Base-by-base conservation (phyloP, 2,329 filamentous ascomycete species). In the Xylaria arbuscula region DNA sequence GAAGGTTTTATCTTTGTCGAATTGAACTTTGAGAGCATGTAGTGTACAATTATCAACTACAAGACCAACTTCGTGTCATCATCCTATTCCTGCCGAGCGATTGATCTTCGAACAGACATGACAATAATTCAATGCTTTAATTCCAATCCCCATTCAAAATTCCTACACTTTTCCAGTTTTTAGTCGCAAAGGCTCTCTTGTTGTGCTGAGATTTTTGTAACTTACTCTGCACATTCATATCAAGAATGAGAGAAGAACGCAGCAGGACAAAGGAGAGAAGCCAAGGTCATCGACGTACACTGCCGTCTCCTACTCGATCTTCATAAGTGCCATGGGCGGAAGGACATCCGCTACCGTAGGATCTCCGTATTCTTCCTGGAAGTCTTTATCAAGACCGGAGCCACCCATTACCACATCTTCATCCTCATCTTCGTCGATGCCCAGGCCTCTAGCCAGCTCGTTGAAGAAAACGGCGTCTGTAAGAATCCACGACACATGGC, bases 351-450 rank as follows among this genome's bases (percentile, higher is more conserved):
- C 34, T 17, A 56, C 36, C 10, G 15, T 42, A 10, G 54, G 54
- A 17, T 56, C 36, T 24, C 9, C 11, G 22, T 42, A 1, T 11
- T 40, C 53, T 3, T 24, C 34, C 3, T 24, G n/a, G 32, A 1
- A 40, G 34, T 17, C n/a, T 17, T 53, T 28, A 32, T 55, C 34
- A 7, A 13, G 3, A 47, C 42, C 9, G 7, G 7, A 11, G 19
- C 48, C 28, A 1, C 2, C 11, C 32, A 56, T 55, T 13, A 34
- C 7, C 5, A 54, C 48, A 13, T 66, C 63, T 24, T 66, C 47
- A n/a, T 66, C 56, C 45, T 66, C 55, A 3, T 60, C 57, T 8
- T 66, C 63, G 28, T 61, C 63, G 9, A 22, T 24, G 15, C 22
- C 47, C 0, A 24, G 19, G 48, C 56, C 63, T 38, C 50, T 32